Base-by-base conservation (phyloP, 2,329 filamentous ascomycete species). In the Pyrenochaeta sp. region DNA sequence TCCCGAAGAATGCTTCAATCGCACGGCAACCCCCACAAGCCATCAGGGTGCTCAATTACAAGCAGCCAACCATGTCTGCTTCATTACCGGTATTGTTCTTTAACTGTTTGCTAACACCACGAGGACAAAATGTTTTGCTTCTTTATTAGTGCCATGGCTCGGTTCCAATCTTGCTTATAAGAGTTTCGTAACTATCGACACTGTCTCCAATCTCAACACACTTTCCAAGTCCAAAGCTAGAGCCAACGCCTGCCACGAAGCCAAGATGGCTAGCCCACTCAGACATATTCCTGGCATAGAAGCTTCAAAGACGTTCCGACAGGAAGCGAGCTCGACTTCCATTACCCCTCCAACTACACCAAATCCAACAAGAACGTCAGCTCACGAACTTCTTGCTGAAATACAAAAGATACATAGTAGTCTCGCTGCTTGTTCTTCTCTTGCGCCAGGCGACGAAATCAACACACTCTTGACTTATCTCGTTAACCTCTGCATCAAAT, bases 381-480 rank as follows among this genome's bases (percentile, higher is more conserved):
- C 63, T 3, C 64, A 71, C 23, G 37, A 53, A 2, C 45, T 74
- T 2, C 36, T 66, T 17, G 23, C 53, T 7, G 60, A 73, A 10
- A 66, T 74, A 2, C 49, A 44, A 20, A 14, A 29, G 7, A 71
- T 73, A 12, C 48, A 69, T 32, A 23, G 43, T 4, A 23, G 42
- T 0, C 54, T 74, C 7, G 46, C 21, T 11, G 35, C 35, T 1
- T 53, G 72, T 6, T 43, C 60, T 0, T 60, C 47, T 20, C 64
- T 80, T 4, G 54, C 58, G 2, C 78, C 78, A 1, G 64, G 68
- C 14, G 45, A 63, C 0, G 47, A 60, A 18, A 60, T 77, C 40
- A 77, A 80, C 45, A 46, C 15, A 2, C 54, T 77, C 0, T 74
- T 81, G 41, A 71, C 68, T 1, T 63, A 69, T 1, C 64, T 80